Base-by-base conservation (phyloP, 1,284 basidiomycete species). In the Leucoagaricus sp. region DNA sequence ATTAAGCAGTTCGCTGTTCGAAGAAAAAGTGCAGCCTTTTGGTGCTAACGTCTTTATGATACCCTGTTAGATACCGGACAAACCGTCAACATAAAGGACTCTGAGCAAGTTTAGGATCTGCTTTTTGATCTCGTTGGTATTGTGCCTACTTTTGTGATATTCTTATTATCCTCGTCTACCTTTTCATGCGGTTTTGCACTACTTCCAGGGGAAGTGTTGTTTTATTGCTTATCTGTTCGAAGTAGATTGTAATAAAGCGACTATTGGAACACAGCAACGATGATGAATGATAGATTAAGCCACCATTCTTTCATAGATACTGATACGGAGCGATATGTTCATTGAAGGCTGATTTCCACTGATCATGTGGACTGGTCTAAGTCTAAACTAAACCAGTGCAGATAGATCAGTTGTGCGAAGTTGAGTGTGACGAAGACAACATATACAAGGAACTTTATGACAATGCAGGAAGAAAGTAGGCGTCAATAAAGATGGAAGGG, bases 141-240 rank as follows among this genome's bases (percentile, higher is more conserved):
- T 58, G 44, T 29, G 57, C 53, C 52, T 58, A 57, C 52, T 49
- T n/a, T 49, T 48, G 38, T 52, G 59, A 33, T 59, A 28, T 34
- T 56, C 9, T 63, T 59, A 54, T 57, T 47, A 48, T 51, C 33
- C 33, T 51, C n/a, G 19, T 52, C 53, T 56, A 53, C 51, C 52
- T 47, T 56, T 58, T 41, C 58, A 45, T 61, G 49, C 58, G 54
- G 47, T 60, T 57, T 55, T 41, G 38, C 57, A 57, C 48, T 19
- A 48, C 34, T 58, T 59, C 42, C 40, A 50, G 42, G 57, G 45
- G 42, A 44, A 47, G 48, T 17, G 31, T 55, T 46, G 57, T 50
- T 58, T 21, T 28, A 36, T 54, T 53, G 28, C 17, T 55, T 26
- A 25, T 29, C 9, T 58, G 29, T 48, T 45, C 25, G 12, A 34